Percentiles rank a stretch among this genome's conserved stretches.
These are phyloP conservation scores for Smallanthus sonchifolius DNA, from an alignment of 129 eudicot species.

Conservation along the genomic window DNA sequence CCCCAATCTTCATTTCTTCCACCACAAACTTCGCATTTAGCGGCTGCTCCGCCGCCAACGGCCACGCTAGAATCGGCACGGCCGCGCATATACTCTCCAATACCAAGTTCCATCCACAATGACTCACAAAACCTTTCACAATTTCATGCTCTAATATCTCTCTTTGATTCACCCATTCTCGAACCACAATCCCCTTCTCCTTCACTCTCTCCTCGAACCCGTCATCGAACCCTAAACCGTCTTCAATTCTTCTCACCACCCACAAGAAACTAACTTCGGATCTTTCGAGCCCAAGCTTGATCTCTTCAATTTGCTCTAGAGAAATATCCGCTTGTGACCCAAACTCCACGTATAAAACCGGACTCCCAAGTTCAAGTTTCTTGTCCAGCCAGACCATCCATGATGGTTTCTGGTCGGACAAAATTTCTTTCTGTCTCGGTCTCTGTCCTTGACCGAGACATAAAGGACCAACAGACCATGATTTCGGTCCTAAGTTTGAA, in stretches of 20 bases:
- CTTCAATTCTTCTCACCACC: conserved; percentile 39
- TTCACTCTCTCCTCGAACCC: conserved; percentile 21
- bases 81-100: conserved; percentile 25
- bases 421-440: not conserved
- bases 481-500: conserved; percentile 17
- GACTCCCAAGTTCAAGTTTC: conserved; percentile 23
- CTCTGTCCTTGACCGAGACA: conserved; percentile 17
- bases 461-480: conserved; percentile 50
- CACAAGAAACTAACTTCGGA: conserved; percentile 48
- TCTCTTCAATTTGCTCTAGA: conserved; percentile 33
- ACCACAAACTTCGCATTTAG: conserved; percentile 29
- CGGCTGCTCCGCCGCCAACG: conserved; percentile 33
- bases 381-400: conserved; percentile 58
- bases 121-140: conserved; percentile 36
- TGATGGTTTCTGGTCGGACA: not conserved
- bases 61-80: conserved; percentile 37
- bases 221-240: not conserved
- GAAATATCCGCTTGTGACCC: conserved; percentile 49
- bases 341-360: conserved; percentile 50
- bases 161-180: conserved; percentile 33
- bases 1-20: conserved; percentile 36
- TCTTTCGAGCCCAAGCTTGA: conserved; percentile 39
- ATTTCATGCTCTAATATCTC: conserved; percentile 26
- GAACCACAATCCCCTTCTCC: conserved; percentile 19
- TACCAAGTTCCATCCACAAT: conserved; percentile 42